These are phyloP conservation scores for Linum lewisii DNA, from an alignment of 345 rosid genomes.

Conservation along the genomic window DNA sequence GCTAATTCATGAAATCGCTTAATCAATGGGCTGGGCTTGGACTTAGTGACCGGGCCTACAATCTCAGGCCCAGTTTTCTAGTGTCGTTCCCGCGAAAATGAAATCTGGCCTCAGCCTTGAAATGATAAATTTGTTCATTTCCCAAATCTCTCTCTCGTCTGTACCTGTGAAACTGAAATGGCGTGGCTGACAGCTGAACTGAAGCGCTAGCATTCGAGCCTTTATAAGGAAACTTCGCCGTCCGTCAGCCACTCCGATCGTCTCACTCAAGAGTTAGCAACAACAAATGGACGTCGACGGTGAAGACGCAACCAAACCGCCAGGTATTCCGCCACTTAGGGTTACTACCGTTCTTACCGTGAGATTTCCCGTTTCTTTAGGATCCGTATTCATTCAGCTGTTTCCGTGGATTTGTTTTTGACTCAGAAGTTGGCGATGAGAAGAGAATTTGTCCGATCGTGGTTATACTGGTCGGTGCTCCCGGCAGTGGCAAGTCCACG, in stretches of 20 bases:
- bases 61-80: no score
- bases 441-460: conserved; percentile 29
- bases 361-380: background rate
- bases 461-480: conserved; percentile 62
- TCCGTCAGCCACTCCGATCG: no score
- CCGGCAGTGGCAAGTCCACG: conserved; percentile 95
- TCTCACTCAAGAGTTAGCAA: background rate
- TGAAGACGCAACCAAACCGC: conserved; percentile 21
- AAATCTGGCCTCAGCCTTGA: background rate
- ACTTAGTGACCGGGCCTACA: no score
- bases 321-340: conserved; percentile 13
- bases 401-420: background rate
- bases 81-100: no score
- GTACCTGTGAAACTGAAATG: no score
- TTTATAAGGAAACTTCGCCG: no score
- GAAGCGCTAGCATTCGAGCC: no score
- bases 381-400: background rate
- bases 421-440: conserved; percentile 26
- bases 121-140: background rate
- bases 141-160: no score
- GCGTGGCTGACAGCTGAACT: no score
- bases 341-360: background rate
- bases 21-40: no score
- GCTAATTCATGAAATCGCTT: no score
- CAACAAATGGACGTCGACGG: conserved; percentile 30